These are phyloP conservation scores for Colletotrichum tofieldiae DNA, from an alignment of 2,329 filamentous ascomycete species.

Conservation along the genomic window DNA sequence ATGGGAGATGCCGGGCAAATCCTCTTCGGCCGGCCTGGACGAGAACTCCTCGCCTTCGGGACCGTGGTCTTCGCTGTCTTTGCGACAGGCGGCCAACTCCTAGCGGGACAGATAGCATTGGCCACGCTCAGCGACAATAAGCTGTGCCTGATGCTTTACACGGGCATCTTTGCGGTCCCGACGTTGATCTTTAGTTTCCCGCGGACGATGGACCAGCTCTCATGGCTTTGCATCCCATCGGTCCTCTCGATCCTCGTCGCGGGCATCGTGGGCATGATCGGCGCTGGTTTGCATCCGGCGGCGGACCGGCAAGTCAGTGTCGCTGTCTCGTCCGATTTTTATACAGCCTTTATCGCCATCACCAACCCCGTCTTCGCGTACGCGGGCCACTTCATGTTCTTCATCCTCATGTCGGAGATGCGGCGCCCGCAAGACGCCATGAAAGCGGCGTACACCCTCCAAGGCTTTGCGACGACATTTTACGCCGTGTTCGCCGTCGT, in stretches of 20 bases:
- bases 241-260: conserved; percentile 65
- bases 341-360: conserved; percentile 53
- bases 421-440: conserved; percentile 65
- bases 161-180: conserved; percentile 65
- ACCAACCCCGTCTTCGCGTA: conserved; percentile 67
- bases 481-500: conserved; percentile 68
- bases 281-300: conserved; percentile 60
- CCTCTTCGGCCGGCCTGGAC: conserved; percentile 67
- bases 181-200: conserved; percentile 64
- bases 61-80: conserved; percentile 68
- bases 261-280: conserved; percentile 66
- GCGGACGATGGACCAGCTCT: conserved; percentile 64
- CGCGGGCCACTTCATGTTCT: conserved; percentile 69
- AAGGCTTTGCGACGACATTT: conserved; percentile 64
- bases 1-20: conserved; percentile 66
- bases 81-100: conserved; percentile 65
- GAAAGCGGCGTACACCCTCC: conserved; percentile 66
- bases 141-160: conserved; percentile 66
- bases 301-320: conserved; percentile 56
- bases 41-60: conserved; percentile 64
- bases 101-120: conserved; percentile 67
- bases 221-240: conserved; percentile 61
- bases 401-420: conserved; percentile 69
- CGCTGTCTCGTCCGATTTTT: conserved; percentile 50
- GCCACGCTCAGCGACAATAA: conserved; percentile 60